These are phyloP conservation scores for Kernera saxatilis DNA, from an alignment of 345 rosid species.

Conservation along the genomic window DNA sequence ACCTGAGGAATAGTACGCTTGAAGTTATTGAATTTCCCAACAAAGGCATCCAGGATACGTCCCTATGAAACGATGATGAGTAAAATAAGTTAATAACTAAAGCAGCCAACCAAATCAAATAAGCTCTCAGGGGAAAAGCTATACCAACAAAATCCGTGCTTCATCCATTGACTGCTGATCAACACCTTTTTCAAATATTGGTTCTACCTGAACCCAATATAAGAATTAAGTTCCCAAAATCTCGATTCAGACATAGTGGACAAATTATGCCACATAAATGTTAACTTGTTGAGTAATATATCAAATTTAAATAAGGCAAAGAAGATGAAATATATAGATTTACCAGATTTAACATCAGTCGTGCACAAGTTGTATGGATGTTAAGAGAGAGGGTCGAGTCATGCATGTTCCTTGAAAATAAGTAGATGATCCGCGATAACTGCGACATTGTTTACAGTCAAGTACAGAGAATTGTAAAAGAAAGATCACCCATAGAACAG, in stretches of 20 bases:
- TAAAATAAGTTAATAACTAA: background rate
- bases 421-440: constrained; percentile 90
- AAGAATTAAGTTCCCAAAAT: constrained; percentile 13
- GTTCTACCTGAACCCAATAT: constrained; percentile 69
- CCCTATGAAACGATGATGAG: constrained; percentile 45
- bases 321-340: constrained; percentile 20
- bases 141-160: constrained; percentile 79
- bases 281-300: constrained; percentile 8
- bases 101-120: constrained; percentile 3
- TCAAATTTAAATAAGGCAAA: constrained; percentile 5
- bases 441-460: constrained; percentile 40
- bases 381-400: constrained; percentile 88
- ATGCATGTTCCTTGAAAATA: constrained; percentile 96
- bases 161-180: constrained; percentile 93
- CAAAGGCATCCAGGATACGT: constrained; percentile 96
- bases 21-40: constrained; percentile 89
- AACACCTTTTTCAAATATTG: constrained; percentile 93
- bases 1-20: constrained; percentile 99
- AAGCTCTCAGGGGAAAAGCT: constrained; percentile 20
- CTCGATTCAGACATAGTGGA: background rate
- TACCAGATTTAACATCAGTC: constrained; percentile 97
- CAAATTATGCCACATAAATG: background rate
- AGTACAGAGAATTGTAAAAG: background rate
- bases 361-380: constrained; percentile 95
- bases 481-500: background rate